These are phyloP conservation scores for Solanum phureja DNA, from an alignment of 257 asterid genomes.

Conservation along the genomic window DNA sequence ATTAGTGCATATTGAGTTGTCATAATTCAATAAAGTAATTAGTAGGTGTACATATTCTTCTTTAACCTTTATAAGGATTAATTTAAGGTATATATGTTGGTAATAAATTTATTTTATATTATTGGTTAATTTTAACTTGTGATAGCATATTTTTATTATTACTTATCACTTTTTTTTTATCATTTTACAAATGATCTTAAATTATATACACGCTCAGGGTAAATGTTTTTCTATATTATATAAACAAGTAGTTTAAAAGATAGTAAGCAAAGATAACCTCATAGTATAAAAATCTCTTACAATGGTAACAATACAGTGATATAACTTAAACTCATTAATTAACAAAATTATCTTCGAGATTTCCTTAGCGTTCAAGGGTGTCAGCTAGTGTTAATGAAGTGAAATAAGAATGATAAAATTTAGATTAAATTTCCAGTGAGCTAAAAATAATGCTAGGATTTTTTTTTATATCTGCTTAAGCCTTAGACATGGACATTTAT, in stretches of 20 bases:
- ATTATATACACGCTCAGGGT: neutral
- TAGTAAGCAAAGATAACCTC: neutral
- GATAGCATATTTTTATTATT: neutral
- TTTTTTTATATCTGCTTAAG: too few species aligned
- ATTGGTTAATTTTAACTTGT: neutral
- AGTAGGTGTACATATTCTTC: neutral
- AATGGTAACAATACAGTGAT: neutral
- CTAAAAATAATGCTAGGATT: too few species aligned
- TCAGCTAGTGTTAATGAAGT: neutral
- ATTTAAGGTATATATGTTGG: neutral
- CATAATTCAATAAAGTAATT: neutral
- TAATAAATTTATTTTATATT: neutral
- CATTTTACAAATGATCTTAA: neutral
- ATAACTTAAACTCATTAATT: neutral
- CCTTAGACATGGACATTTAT: too few species aligned
- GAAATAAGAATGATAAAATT: neutral
- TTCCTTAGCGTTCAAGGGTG: too few species aligned
- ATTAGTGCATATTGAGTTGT: neutral
- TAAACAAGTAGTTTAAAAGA: neutral
- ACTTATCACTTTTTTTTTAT: neutral
- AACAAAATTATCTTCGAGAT: neutral
- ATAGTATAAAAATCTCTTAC: neutral
- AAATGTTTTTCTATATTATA: neutral
- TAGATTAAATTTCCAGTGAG: fast-evolving
- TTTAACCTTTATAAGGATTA: too few species aligned